A percentile compares a stretch with the other conserved stretches of the same genome.
Conservation (phyloP, 371 early-diverging fungal species). For the Vavraia culicis region DNA sequence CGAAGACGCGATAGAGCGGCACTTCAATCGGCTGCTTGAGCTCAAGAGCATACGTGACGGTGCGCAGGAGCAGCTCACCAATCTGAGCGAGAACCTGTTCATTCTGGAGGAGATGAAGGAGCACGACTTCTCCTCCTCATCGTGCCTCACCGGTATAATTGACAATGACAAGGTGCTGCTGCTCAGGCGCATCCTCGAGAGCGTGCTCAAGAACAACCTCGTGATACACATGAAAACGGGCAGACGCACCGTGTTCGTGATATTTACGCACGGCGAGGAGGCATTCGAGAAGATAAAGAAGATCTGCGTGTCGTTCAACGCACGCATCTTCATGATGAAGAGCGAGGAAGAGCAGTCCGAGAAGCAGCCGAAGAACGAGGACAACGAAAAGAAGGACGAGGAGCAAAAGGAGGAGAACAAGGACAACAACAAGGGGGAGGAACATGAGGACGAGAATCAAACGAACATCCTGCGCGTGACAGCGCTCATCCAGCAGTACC, state of each 20-base stretch:
- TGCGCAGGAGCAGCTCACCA: conserved; percentile 8
- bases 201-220: conserved; percentile 36
- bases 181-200: conserved; percentile 33
- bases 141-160: conserved; percentile 39
- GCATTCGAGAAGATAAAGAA: conserved; percentile 28
- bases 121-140: neutral
- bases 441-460: conserved; percentile 9
- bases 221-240: conserved; percentile 8
- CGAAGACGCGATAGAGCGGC: conserved; percentile 30
- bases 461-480: conserved; percentile 18
- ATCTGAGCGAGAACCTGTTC: conserved; percentile 27
- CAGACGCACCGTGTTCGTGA: conserved; percentile 34
- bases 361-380: too few species aligned
- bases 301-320: conserved; percentile 37
- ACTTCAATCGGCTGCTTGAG: conserved; percentile 31
- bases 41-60: conserved; percentile 34
- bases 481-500: conserved; percentile 27
- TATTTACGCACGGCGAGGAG: conserved; percentile 39
- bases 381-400: conserved; percentile 5
- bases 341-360: too few species aligned
- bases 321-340: conserved; percentile 19
- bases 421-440: conserved; percentile 14
- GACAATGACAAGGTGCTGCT: conserved; percentile 32
- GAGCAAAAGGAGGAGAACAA: conserved; percentile 8
- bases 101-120: conserved; percentile 37